phyloP scores from a whole-genome alignment of 106 monocot genomes.

The Dendrobium huoshanense region DNA sequence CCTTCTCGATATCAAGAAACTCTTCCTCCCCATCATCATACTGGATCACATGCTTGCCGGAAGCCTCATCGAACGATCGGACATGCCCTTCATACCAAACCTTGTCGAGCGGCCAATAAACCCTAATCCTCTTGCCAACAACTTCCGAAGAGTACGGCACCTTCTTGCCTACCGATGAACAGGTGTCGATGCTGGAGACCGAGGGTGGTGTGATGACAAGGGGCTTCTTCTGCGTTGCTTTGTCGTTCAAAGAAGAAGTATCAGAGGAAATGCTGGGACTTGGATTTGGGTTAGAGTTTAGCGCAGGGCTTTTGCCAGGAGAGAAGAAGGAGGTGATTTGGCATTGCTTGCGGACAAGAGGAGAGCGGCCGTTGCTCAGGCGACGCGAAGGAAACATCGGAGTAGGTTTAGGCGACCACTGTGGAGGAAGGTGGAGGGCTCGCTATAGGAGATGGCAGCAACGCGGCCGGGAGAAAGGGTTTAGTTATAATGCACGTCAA shows the following conservation, averaged over 20 bases:
- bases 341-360: conserved; percentile 75
- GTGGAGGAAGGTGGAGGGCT: background rate
- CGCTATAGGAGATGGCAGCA: background rate
- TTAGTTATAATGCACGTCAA: background rate
- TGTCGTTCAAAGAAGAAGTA: conserved; percentile 16
- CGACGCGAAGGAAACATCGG: conserved; percentile 39
- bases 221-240: conserved; percentile 26
- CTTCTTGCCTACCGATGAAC: conserved; percentile 9
- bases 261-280: conserved; percentile 1
- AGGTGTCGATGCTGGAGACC: conserved; percentile 10
- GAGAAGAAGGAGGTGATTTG: conserved; percentile 94
- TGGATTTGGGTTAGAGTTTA: background rate
- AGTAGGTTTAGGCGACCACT: background rate
- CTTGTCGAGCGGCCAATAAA: conserved; percentile 77
- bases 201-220: conserved; percentile 23
- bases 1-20: conserved; percentile 43
- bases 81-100: conserved; percentile 66
- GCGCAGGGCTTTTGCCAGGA: conserved; percentile 20
- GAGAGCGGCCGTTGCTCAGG: conserved; percentile 76
- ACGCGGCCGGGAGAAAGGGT: background rate
- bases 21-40: conserved; percentile 85
- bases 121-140: conserved; percentile 53
- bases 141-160: conserved; percentile 20
- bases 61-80: conserved; percentile 32
- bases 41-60: conserved; percentile 48